Percentiles rank a stretch among this genome's conserved stretches.
These are phyloP conservation scores for Wallacemonas collosoma DNA, from an alignment of 208 protist genomes.

Conservation along the genomic window DNA sequence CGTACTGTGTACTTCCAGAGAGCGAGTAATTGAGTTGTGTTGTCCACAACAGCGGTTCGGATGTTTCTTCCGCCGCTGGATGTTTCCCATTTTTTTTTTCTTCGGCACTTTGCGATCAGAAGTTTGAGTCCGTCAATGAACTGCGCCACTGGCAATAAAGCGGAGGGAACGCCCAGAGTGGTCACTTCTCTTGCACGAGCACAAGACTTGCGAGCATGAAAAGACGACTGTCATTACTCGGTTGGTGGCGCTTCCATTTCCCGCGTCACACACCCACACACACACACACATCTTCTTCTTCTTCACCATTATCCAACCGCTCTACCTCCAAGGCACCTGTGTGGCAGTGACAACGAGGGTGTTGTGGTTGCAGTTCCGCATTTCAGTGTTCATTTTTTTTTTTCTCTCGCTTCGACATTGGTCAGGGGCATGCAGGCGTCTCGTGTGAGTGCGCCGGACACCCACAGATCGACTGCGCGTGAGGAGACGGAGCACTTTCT, in stretches of 20 bases:
- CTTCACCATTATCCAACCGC: not conserved
- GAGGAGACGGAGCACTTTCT: constrained; percentile 33
- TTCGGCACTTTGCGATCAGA: no score
- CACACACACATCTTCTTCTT: not conserved
- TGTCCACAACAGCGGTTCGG: not conserved
- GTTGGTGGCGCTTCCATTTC: not conserved
- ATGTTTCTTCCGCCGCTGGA: not conserved
- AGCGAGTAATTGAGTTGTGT: not conserved
- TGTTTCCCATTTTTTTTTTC: constrained; percentile 7
- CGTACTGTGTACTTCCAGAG: constrained; percentile 12
- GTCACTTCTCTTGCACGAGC: no score
- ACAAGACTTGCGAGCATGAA: no score
- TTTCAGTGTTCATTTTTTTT: not conserved
- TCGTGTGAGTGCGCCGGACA: no score
- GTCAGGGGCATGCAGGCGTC: not conserved
- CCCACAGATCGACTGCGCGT: not conserved
- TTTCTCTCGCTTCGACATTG: not conserved
- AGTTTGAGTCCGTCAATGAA: no score
- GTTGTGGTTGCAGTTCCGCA: not conserved
- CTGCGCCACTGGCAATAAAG: no score
- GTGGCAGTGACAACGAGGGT: no score
- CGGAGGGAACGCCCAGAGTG: no score
- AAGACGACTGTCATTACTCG: no score
- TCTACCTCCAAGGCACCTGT: no score
- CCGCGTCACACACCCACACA: not conserved